phyloP scores from a whole-genome alignment of 371 early-diverging fungal species.

The Lichtheimia ornata region DNA sequence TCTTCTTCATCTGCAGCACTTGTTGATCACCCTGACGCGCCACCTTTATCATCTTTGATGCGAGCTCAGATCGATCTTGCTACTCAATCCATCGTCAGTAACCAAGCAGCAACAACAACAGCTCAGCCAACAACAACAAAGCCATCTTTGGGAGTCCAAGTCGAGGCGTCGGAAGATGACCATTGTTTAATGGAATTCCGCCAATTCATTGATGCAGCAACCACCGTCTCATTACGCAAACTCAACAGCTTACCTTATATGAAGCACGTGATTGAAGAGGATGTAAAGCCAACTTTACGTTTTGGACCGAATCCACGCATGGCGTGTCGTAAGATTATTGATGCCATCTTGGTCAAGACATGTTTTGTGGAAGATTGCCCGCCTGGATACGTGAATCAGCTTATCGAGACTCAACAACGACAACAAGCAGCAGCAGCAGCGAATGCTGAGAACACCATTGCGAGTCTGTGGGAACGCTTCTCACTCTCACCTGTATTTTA shows the following conservation, averaged over 20 bases:
- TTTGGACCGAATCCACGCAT: constrained; percentile 87
- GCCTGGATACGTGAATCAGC: constrained; percentile 29
- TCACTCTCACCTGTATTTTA: constrained; percentile 37
- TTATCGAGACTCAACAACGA: constrained; percentile 20
- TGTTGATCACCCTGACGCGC: not conserved
- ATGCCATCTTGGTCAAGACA: constrained; percentile 80
- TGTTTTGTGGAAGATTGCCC: constrained; percentile 71
- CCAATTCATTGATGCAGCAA: constrained; percentile 17
- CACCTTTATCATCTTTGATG: constrained; percentile 3
- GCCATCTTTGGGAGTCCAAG: constrained; percentile 2
- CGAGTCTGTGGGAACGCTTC: constrained; percentile 56
- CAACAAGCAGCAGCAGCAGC: not conserved
- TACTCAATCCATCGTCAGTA: not conserved
- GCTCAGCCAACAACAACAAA: no score
- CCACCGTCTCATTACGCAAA: constrained; percentile 57
- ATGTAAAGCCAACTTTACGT: constrained; percentile 82
- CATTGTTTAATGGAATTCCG: constrained; percentile 21
- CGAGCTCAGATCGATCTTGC: constrained; percentile 23
- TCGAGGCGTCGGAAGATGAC: constrained; percentile 21
- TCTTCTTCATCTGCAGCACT: no score
- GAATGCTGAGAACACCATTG: constrained; percentile 24
- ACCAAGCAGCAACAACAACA: not conserved
- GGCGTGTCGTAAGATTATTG: constrained; percentile 75
- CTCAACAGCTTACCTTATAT: constrained; percentile 75
- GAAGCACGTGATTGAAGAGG: constrained; percentile 70